Conservation (phyloP, 2,329 filamentous ascomycete genomes). For the Colletotrichum melonis region DNA sequence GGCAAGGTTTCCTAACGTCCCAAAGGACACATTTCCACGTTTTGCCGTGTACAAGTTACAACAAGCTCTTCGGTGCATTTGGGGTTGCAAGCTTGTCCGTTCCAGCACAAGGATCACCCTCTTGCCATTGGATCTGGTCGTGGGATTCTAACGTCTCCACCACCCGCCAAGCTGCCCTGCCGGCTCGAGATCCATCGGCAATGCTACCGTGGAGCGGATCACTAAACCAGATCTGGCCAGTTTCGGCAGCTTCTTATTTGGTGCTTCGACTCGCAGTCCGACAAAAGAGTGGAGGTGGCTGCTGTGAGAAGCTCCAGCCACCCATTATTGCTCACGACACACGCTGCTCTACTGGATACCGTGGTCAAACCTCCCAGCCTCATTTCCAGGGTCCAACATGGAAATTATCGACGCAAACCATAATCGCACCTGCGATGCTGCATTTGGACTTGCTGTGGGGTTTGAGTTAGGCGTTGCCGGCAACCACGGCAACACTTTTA, state of each 20-base stretch:
- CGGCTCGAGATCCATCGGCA: conserved; percentile 23
- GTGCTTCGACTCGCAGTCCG: conserved; percentile 17
- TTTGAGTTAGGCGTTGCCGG: conserved; percentile 5
- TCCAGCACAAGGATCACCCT: conserved; percentile 23
- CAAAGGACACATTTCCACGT: conserved; percentile 31
- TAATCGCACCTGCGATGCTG: background rate
- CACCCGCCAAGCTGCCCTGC: conserved; percentile 30
- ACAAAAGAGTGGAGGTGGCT: conserved; percentile 25
- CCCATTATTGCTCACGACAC: background rate
- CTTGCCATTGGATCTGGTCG: background rate
- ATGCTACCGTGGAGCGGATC: conserved; percentile 32
- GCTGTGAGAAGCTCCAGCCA: conserved; percentile 23
- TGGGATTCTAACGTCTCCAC: conserved; percentile 13
- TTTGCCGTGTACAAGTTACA: conserved; percentile 7
- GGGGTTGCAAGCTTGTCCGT: background rate
- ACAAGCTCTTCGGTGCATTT: background rate
- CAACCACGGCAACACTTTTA: background rate
- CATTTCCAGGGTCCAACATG: conserved; percentile 17
- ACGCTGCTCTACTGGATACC: conserved; percentile 3
- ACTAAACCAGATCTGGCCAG: conserved; percentile 27
- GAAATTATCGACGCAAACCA: background rate
- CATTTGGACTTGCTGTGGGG: conserved; percentile 10
- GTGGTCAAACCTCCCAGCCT: conserved; percentile 17
- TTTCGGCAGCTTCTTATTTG: conserved; percentile 19
- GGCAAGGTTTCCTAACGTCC: background rate